phyloP scores from a whole-genome alignment of 2,329 filamentous ascomycete species.

The Leptographium procerum region DNA sequence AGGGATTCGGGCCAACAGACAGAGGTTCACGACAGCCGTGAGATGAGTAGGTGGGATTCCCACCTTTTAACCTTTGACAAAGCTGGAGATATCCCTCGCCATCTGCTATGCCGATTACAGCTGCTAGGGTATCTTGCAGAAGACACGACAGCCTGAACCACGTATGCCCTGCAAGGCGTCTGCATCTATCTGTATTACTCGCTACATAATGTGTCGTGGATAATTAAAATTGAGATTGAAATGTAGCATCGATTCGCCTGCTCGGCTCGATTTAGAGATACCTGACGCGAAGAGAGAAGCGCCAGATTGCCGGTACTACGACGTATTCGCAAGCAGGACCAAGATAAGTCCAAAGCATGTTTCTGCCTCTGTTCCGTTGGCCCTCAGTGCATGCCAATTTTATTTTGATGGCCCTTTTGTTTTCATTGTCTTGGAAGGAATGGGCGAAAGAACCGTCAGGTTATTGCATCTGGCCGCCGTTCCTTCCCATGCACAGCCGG shows the following conservation, averaged over 20 bases:
- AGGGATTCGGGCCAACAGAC: neutral
- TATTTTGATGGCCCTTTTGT: neutral
- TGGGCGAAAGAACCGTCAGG: neutral
- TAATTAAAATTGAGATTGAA: neutral
- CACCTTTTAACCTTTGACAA: neutral
- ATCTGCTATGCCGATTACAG: neutral
- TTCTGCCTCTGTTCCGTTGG: neutral
- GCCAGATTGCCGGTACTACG: too few species aligned
- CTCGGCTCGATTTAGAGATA: neutral
- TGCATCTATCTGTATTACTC: too few species aligned
- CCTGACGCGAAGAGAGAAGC: neutral
- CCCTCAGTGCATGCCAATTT: neutral
- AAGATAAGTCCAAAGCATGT: too few species aligned
- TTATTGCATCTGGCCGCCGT: neutral
- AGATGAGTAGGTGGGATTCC: neutral
- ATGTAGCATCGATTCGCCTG: neutral
- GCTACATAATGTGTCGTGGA: too few species aligned
- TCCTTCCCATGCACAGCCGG: conserved; percentile 2
- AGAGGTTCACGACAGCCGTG: neutral
- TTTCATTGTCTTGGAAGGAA: neutral
- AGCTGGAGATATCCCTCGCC: neutral
- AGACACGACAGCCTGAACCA: too few species aligned
- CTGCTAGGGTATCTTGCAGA: neutral
- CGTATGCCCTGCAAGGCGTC: too few species aligned
- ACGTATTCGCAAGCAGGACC: too few species aligned